Conservation (phyloP, 352 stramenopile genomes). For the Globisporangium apiculatum region DNA sequence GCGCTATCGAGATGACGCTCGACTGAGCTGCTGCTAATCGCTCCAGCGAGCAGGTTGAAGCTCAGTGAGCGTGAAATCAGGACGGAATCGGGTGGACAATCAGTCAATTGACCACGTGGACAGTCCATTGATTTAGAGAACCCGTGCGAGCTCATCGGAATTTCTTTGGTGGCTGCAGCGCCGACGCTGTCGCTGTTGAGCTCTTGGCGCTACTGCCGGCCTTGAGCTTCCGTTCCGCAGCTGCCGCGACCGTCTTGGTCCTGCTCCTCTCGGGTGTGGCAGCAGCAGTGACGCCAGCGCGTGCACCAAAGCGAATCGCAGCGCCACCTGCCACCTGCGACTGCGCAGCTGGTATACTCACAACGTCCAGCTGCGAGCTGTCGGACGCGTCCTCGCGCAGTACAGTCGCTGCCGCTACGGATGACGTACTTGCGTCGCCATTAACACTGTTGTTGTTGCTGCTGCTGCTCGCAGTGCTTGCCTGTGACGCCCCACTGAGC, state of each 20-base stretch:
- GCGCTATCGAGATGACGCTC: constrained; percentile 29
- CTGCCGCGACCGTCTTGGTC: background rate
- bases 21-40: background rate
- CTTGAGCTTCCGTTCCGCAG: constrained; percentile 13
- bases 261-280: constrained; percentile 1
- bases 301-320: background rate
- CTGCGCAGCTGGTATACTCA: background rate
- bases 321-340: background rate
- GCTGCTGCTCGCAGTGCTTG: constrained; percentile 15
- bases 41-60: background rate
- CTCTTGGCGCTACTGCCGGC: constrained; percentile 4
- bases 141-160: constrained; percentile 8
- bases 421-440: background rate
- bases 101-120: too few relatives aligned
- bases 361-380: background rate
- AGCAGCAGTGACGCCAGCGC: background rate
- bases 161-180: constrained; percentile 12
- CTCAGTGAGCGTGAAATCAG: background rate
- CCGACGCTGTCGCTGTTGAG: background rate
- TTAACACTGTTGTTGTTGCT: constrained; percentile 5
- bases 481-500: constrained; percentile 7
- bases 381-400: background rate
- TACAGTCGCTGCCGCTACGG: background rate
- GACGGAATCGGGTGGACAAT: too few relatives aligned
- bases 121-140: background rate